Evolutionary conservation across 2,329 filamentous ascomycete genomes (phyloP).

Genomic region (Fusarium sp.): DNA sequence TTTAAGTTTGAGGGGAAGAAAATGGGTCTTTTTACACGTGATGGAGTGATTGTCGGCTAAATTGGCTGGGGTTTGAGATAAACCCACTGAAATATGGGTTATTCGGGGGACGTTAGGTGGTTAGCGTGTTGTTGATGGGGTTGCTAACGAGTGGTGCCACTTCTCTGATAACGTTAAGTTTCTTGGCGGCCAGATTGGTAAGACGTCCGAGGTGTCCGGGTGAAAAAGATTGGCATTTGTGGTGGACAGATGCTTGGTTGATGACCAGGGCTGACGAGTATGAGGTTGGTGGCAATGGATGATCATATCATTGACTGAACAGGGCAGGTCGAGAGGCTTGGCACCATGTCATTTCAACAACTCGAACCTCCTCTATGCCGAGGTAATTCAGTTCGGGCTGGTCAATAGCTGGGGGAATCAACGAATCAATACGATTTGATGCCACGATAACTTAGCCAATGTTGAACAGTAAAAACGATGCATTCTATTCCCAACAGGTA

Average conservation of each 20-base stretch:
- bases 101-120: background rate
- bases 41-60: slow-evolving; percentile 1
- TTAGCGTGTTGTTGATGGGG: background rate
- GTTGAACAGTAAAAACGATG: background rate
- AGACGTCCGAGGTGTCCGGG: background rate
- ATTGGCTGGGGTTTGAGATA: background rate
- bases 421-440: no score
- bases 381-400: background rate
- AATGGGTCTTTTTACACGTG: background rate
- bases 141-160: background rate
- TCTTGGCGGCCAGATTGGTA: background rate
- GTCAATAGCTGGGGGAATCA: background rate
- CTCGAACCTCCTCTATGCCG: background rate
- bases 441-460: no score
- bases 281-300: background rate
- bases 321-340: background rate
- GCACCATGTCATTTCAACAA: background rate
- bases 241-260: background rate
- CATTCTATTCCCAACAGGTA: background rate
- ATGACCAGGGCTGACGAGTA: background rate
- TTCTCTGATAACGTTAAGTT: background rate
- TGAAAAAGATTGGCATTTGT: background rate
- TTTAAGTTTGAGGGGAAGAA: background rate
- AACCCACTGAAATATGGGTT: background rate
- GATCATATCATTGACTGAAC: accelerated